phyloP scores from a whole-genome alignment of 2,329 filamentous ascomycete species.

The Aureobasidium melanogenum region DNA sequence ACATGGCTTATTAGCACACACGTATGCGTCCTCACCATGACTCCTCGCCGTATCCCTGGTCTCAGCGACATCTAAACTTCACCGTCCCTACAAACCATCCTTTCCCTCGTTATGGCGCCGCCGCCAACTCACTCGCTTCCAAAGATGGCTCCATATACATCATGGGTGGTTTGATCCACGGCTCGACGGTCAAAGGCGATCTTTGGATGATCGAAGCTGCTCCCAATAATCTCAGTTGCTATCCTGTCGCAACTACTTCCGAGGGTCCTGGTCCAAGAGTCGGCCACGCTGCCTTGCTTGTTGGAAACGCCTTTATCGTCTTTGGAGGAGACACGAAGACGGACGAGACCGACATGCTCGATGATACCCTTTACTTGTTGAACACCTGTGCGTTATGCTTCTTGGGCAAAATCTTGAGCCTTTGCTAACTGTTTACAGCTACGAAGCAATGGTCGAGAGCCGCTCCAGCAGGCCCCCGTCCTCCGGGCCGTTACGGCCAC shows the following conservation, averaged over 20 bases:
- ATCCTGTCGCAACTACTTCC: slow-evolving; percentile 81
- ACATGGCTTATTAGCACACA: background rate
- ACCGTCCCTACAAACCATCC: slow-evolving; percentile 73
- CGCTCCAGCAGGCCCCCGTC: slow-evolving; percentile 74
- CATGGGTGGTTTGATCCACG: slow-evolving; percentile 94
- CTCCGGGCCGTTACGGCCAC: slow-evolving; percentile 88
- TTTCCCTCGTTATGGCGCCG: slow-evolving; percentile 93
- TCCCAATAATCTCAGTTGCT: slow-evolving; percentile 72
- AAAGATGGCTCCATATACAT: slow-evolving; percentile 97
- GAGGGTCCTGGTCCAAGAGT: slow-evolving; percentile 93
- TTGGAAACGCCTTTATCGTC: slow-evolving; percentile 97
- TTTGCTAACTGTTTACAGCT: slow-evolving; percentile 46
- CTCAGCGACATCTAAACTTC: slow-evolving; percentile 79
- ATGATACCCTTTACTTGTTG: slow-evolving; percentile 90
- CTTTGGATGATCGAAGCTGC: slow-evolving; percentile 96
- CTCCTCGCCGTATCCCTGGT: slow-evolving; percentile 89
- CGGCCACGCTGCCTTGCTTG: slow-evolving; percentile 84
- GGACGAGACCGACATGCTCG: slow-evolving; percentile 80
- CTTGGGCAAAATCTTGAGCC: background rate
- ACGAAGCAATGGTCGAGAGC: slow-evolving; percentile 97
- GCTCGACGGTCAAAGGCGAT: slow-evolving; percentile 91
- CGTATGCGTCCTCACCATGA: slow-evolving; percentile 44
- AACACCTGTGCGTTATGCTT: slow-evolving; percentile 75
- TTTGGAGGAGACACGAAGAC: slow-evolving; percentile 98
- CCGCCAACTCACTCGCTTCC: slow-evolving; percentile 83